Evolutionary conservation across 257 asterid species (phyloP), one percentile per base, ranked within the genome.

Genomic region (Knoxia roxburghii): DNA sequence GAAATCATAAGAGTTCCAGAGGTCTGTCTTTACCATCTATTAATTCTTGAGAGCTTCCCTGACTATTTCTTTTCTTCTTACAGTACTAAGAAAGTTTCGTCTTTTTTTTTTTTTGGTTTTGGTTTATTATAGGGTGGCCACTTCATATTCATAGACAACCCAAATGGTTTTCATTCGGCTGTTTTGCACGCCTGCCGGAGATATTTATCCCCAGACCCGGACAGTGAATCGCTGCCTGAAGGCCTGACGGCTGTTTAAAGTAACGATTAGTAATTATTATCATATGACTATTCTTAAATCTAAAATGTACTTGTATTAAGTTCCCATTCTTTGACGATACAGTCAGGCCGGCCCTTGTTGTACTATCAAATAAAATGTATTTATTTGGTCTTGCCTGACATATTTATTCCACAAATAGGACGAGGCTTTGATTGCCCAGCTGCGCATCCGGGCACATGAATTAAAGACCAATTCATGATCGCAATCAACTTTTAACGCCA

Each of bases 1-100:
- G 95, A 89, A 78, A 87, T 89, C 63, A 70, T 89, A 59, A 73
- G 96, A 76, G 93, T 89, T 54, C 95, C 95, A 57, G 83, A 80
- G 92, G 96, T 89, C 18, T 29, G 54, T 79, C 57, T 59, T 66
- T 73, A 9, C 9, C 41, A n/a, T n/a, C 40, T 35, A 74, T 56
- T 60, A 64, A 27, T 29, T 30, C 18, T 8, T 15, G 59, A 23
- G 39, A 40, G 45, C 9, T 49, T 5, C 13, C 39, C 29, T 12
- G 56, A 50, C n/a, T 70, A 18, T n/a, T n/a, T n/a, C 5, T 37
- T 13, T 32, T 12, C 56, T 41, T 53, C 9, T 18, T 41, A 26
- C 2, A 23, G 41, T 45, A 24, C 9, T n/a, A 33, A 60, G n/a
- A 23, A 32, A 21, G 15, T 64, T 11, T 20, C 11, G 41, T 27